Evolutionary conservation across 768 basidiomycete species (phyloP), one percentile per base, ranked within the genome.

Genomic region (Sarcodon sp.): DNA sequence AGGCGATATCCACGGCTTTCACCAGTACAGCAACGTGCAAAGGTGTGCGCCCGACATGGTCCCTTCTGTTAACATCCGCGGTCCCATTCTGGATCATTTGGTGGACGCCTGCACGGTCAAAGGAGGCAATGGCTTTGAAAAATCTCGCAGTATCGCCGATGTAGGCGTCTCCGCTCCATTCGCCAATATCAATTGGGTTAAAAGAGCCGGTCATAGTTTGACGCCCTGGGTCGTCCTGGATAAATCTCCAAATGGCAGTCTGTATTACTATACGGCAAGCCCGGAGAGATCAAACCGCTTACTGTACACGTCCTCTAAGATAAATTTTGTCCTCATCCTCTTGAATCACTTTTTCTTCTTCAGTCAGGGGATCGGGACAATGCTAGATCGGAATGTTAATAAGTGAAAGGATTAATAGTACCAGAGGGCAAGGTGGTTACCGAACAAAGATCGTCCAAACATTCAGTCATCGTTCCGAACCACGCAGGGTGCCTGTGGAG

Each of bases 401-500:
- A 11, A 3, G 12, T 45, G 16, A 43, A 15, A 33, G 33, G 7
- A 21, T 0, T 27, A 15, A 3, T 21, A 35, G 33, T 37, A 35
- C 6, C 1, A 7, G 34, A 31, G 51, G 7, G 50, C 21, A 27
- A 4, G 21, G 2, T 27, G 21, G 21, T 27, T 27, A 76, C 77
- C 67, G 76, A 76, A 59, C 79, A 81, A 52, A 77, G 79, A 47
- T 80, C 80, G 50, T 74, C 76, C 15, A 80, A 47, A 43, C 73
- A 73, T 50, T 82, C 77, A 45, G 67, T 55, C 56, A 75, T 69
- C 0, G 69, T 75, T 5, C 79, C 79, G 50, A 80, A 79, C 60
- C 77, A 80, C 0, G 77, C 77, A 8, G 75, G 71, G 52, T 82
- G 78, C 31, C 77, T 75, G 64, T 82, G 79, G 3, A 82, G 67